Evolutionary conservation across 495 filamentous ascomycete genomes (phyloP).

Genomic region (Neurospora sp.): DNA sequence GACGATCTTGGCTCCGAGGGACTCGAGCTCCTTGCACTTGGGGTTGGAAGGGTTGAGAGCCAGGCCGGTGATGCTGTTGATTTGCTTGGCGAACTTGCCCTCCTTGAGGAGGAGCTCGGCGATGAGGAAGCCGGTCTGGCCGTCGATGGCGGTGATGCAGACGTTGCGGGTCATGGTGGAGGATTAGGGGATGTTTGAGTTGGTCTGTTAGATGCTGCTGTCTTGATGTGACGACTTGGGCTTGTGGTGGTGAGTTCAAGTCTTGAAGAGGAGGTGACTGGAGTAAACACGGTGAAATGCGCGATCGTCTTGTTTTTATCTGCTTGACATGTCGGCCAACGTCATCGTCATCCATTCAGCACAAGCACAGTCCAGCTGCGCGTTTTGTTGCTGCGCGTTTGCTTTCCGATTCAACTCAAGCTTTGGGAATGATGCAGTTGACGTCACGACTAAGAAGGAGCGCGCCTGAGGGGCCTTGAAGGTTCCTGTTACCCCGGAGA

Average conservation of each 20-base stretch:
- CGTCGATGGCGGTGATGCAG: constrained; percentile 43
- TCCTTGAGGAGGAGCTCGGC: constrained; percentile 43
- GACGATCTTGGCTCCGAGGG: constrained; percentile 42
- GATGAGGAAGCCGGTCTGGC: constrained; percentile 46
- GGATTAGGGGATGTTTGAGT: no score
- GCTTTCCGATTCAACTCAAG: background rate
- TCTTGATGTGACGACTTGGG: background rate
- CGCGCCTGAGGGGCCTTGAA: background rate
- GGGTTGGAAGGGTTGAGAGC: constrained; percentile 35
- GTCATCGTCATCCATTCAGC: background rate
- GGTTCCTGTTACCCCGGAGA: background rate
- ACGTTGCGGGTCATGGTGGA: constrained; percentile 36
- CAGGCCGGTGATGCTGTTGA: constrained; percentile 33
- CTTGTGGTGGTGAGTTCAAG: background rate
- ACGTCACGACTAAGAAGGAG: background rate
- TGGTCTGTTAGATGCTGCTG: no score
- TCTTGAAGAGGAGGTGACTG: background rate
- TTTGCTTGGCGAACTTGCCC: constrained; percentile 28
- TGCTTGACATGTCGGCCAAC: background rate
- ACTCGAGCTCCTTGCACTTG: constrained; percentile 43
- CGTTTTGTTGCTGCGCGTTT: background rate
- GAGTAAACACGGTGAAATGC: background rate
- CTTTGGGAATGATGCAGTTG: background rate
- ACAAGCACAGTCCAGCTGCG: background rate
- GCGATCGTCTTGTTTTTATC: background rate